These are phyloP conservation scores for Chaetomium strumarium DNA, from an alignment of 2,329 filamentous ascomycete species.

Conservation along the genomic window DNA sequence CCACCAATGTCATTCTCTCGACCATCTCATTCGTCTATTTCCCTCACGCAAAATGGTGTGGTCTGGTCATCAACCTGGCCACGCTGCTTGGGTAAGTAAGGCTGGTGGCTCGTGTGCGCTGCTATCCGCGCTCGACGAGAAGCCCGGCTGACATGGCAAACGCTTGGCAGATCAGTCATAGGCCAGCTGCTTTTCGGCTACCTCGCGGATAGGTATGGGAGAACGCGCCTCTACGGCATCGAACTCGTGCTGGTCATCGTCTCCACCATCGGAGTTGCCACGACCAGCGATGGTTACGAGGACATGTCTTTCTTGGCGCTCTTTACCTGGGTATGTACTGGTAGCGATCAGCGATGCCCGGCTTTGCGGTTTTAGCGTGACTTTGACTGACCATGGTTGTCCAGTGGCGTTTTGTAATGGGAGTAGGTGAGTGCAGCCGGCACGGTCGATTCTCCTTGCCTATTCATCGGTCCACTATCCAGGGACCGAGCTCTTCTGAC, in stretches of 20 bases:
- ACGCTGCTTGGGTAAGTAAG: slow-evolving; percentile 40
- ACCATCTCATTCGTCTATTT: slow-evolving; percentile 50
- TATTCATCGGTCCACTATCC: neutral
- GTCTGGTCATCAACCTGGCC: slow-evolving; percentile 46
- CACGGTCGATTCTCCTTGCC: no score
- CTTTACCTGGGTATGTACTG: slow-evolving; percentile 40
- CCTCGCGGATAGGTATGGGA: slow-evolving; percentile 49
- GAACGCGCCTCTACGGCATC: slow-evolving; percentile 51
- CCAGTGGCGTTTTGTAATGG: slow-evolving; percentile 50
- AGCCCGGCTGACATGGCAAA: neutral
- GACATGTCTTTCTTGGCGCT: slow-evolving; percentile 46
- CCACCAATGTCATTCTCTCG: slow-evolving; percentile 49
- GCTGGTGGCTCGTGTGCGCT: neutral
- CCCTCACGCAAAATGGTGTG: slow-evolving; percentile 40
- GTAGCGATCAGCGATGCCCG: neutral
- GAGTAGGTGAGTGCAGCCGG: slow-evolving; percentile 35
- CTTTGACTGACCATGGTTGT: neutral
- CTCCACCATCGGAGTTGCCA: slow-evolving; percentile 52
- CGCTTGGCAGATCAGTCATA: slow-evolving; percentile 36
- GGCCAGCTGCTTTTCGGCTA: slow-evolving; percentile 49
- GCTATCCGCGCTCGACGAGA: neutral
- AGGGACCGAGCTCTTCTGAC: slow-evolving; percentile 1
- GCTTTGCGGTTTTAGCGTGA: neutral
- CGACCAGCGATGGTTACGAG: slow-evolving; percentile 43
- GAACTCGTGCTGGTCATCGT: slow-evolving; percentile 51